A percentile compares a stretch with the other conserved stretches of the same genome.
phyloP scores from a whole-genome alignment of 495 filamentous ascomycete species.

The Ramalina peruviana region DNA sequence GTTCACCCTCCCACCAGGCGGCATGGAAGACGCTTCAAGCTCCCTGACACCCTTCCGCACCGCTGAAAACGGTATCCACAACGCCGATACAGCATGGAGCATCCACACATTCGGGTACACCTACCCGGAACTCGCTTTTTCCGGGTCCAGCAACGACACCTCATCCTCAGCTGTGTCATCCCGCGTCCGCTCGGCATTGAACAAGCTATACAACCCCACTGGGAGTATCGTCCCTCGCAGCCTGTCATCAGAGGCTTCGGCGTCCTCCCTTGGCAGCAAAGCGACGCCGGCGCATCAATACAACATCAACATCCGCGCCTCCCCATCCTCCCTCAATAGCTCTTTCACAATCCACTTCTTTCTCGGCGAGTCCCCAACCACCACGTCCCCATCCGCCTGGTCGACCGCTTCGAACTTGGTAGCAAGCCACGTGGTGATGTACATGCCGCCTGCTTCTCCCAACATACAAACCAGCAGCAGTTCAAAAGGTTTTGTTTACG shows the following conservation, averaged over 20 bases:
- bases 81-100: slow-evolving; percentile 18
- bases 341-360: slow-evolving; percentile 48
- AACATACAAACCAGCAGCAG: not conserved
- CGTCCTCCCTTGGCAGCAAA: slow-evolving; percentile 5
- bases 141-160: slow-evolving; percentile 13
- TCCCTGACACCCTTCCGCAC: slow-evolving; percentile 31
- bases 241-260: not conserved
- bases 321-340: slow-evolving; percentile 36
- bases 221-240: not conserved
- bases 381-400: slow-evolving; percentile 26
- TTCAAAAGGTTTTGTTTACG: slow-evolving; percentile 6
- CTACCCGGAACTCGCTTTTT: slow-evolving; percentile 31
- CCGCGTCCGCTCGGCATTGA: slow-evolving; percentile 21
- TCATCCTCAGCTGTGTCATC: slow-evolving; percentile 12
- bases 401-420: slow-evolving; percentile 30
- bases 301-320: slow-evolving; percentile 43
- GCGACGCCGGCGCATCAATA: slow-evolving; percentile 31
- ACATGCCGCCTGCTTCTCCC: not conserved
- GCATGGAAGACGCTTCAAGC: slow-evolving; percentile 16
- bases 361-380: slow-evolving; percentile 30
- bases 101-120: slow-evolving; percentile 30
- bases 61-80: slow-evolving; percentile 24
- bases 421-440: slow-evolving; percentile 20
- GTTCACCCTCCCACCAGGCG: slow-evolving; percentile 34
- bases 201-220: slow-evolving; percentile 22